phyloP scores from a whole-genome alignment of 805 yeast genomes.

The Wickerhamomyces canadensis region DNA sequence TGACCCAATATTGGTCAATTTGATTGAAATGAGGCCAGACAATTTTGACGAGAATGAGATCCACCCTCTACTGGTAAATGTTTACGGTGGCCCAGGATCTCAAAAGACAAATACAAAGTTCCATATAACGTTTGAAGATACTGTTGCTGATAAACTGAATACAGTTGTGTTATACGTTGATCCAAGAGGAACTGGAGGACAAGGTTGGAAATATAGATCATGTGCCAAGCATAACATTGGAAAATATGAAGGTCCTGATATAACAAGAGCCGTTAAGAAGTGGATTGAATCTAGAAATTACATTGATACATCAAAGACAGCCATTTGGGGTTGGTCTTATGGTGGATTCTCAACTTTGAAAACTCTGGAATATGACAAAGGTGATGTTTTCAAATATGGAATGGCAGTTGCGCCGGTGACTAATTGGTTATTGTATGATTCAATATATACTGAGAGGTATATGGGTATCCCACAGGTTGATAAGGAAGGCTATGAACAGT shows the following conservation, averaged over 20 bases:
- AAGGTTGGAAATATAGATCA: constrained; percentile 61
- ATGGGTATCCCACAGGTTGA: constrained; percentile 53
- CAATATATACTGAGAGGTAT: constrained; percentile 75
- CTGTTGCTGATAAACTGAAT: constrained; percentile 49
- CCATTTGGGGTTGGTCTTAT: constrained; percentile 87
- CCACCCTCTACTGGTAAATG: constrained; percentile 62
- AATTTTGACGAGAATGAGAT: constrained; percentile 40
- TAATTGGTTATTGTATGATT: constrained; percentile 69
- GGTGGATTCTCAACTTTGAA: constrained; percentile 78
- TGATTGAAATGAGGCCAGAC: constrained; percentile 59
- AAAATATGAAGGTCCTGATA: constrained; percentile 71
- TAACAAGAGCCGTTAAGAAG: constrained; percentile 43
- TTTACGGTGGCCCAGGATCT: constrained; percentile 82
- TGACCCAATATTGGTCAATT: constrained; percentile 33
- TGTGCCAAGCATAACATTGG: constrained; percentile 58
- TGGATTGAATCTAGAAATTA: constrained; percentile 39
- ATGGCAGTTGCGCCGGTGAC: constrained; percentile 86
- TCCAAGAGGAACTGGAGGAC: constrained; percentile 80
- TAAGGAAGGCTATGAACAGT: constrained; percentile 39
- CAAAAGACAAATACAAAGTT: constrained; percentile 46
- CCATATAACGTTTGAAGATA: constrained; percentile 51
- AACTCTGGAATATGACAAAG: constrained; percentile 62
- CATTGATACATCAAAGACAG: constrained; percentile 49
- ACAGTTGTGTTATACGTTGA: constrained; percentile 64
- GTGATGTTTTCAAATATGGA: constrained; percentile 63